A percentile compares a stretch with the other conserved stretches of the same genome.
Conservation (phyloP, 768 basidiomycete genomes). For the Solioccasus polychromus region DNA sequence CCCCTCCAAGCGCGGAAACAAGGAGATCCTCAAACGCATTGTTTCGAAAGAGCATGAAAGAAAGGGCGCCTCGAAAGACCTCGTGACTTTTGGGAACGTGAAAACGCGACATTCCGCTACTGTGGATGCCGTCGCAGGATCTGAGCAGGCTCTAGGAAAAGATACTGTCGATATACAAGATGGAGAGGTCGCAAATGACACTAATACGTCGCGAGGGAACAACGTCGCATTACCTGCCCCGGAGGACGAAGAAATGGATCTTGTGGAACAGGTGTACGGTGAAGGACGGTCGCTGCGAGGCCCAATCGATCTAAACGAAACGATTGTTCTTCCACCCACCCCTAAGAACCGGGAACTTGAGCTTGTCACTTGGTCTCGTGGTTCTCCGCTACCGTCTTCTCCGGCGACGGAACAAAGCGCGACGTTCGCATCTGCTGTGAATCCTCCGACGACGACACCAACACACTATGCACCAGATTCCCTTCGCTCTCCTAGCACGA, state of each 20-base stretch:
- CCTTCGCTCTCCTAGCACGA: conserved; percentile 1
- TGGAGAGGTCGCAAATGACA: conserved; percentile 4
- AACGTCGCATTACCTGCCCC: conserved; percentile 19
- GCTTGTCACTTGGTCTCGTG: conserved; percentile 74
- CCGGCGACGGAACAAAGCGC: conserved; percentile 40
- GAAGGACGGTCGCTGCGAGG: conserved; percentile 68
- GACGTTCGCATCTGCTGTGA: conserved; percentile 8
- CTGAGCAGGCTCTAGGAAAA: conserved; percentile 33
- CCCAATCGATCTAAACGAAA: conserved; percentile 77
- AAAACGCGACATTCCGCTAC: conserved; percentile 17
- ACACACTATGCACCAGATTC: conserved; percentile 2
- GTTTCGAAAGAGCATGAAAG: conserved; percentile 62
- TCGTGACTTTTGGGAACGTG: conserved; percentile 41
- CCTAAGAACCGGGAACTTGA: conserved; percentile 91
- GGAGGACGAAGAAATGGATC: conserved; percentile 88
- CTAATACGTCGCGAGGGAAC: conserved; percentile 20
- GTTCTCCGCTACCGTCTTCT: conserved; percentile 49
- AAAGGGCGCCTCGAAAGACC: conserved; percentile 55
- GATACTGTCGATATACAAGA: conserved; percentile 27
- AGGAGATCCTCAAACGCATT: conserved; percentile 78
- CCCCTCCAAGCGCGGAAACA: conserved; percentile 76
- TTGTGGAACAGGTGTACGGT: conserved; percentile 95
- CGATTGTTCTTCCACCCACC: conserved; percentile 74
- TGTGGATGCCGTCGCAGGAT: conserved; percentile 23
- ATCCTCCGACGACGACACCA: conserved; percentile 2